These are phyloP conservation scores for Halophytophthora batemanensis DNA, from an alignment of 352 stramenopile species.

Conservation along the genomic window DNA sequence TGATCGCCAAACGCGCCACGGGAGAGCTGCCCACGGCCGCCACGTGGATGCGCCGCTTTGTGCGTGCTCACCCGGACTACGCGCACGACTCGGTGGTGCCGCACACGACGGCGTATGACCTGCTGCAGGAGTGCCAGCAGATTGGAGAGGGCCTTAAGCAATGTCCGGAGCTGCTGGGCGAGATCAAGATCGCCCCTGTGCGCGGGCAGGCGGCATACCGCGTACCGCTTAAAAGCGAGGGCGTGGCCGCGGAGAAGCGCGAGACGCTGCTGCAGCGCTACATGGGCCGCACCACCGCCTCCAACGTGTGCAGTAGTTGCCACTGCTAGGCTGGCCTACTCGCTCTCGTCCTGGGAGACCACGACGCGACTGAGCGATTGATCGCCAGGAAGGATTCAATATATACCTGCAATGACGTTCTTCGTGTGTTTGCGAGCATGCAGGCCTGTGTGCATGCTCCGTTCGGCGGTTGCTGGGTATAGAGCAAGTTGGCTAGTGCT, in stretches of 20 bases:
- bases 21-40: constrained; percentile 96
- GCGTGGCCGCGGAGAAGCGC: constrained; percentile 68
- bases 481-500: too few species aligned
- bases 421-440: too few species aligned
- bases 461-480: too few species aligned
- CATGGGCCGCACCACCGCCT: constrained; percentile 21
- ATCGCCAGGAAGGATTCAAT: too few species aligned
- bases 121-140: constrained; percentile 94
- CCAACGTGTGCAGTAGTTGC: constrained; percentile 21
- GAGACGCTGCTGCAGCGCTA: constrained; percentile 61
- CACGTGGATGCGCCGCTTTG: constrained; percentile 96
- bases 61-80: constrained; percentile 94
- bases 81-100: constrained; percentile 91
- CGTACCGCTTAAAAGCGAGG: constrained; percentile 90
- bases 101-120: constrained; percentile 89
- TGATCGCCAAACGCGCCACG: constrained; percentile 93
- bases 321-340: constrained; percentile 19
- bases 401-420: too few species aligned
- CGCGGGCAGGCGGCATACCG: constrained; percentile 89
- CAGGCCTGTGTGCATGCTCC: too few species aligned
- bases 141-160: constrained; percentile 93
- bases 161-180: constrained; percentile 91
- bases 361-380: too few species aligned
- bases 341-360: too few species aligned
- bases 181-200: constrained; percentile 92